phyloP scores from a whole-genome alignment of 129 eudicot species.

The Lactuca saligna region DNA sequence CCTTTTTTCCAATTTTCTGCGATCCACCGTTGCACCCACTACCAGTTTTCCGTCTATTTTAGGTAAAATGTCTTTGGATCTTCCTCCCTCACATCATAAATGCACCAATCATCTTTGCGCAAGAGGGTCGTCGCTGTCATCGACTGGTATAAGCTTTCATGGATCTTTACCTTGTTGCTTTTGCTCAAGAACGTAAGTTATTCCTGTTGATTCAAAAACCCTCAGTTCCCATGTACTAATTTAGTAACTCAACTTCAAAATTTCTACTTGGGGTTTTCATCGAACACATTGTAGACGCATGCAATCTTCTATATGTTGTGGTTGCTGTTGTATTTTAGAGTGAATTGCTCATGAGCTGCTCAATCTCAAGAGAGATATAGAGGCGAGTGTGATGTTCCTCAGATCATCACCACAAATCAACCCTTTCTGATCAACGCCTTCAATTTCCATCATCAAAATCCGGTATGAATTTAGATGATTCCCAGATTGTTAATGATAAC shows the following conservation, averaged over 20 bases:
- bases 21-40: slow-evolving; percentile 37
- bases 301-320: slow-evolving; percentile 18
- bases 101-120: slow-evolving; percentile 14
- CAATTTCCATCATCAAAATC: slow-evolving; percentile 37
- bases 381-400: slow-evolving; percentile 37
- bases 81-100: slow-evolving; percentile 10
- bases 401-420: slow-evolving; percentile 50
- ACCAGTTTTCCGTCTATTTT: slow-evolving; percentile 13
- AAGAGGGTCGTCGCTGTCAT: slow-evolving; percentile 4
- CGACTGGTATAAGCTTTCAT: slow-evolving; percentile 4
- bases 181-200: slow-evolving; percentile 30
- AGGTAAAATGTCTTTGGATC: slow-evolving; percentile 29
- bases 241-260: slow-evolving; percentile 14
- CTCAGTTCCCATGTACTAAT: slow-evolving; percentile 20
- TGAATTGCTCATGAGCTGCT: slow-evolving; percentile 19
- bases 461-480: slow-evolving; percentile 51
- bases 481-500: slow-evolving; percentile 37
- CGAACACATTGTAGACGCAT: slow-evolving; percentile 21
- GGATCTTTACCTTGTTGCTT: not conserved
- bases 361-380: slow-evolving; percentile 1
- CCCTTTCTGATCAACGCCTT: slow-evolving; percentile 44
- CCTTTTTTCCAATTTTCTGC: slow-evolving; percentile 18
- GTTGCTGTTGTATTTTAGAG: slow-evolving; percentile 1
- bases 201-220: slow-evolving; percentile 20
- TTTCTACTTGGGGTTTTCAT: slow-evolving; percentile 28